Conservation (phyloP, 176 grass and related monocot species). For the Triticum aestivum region DNA sequence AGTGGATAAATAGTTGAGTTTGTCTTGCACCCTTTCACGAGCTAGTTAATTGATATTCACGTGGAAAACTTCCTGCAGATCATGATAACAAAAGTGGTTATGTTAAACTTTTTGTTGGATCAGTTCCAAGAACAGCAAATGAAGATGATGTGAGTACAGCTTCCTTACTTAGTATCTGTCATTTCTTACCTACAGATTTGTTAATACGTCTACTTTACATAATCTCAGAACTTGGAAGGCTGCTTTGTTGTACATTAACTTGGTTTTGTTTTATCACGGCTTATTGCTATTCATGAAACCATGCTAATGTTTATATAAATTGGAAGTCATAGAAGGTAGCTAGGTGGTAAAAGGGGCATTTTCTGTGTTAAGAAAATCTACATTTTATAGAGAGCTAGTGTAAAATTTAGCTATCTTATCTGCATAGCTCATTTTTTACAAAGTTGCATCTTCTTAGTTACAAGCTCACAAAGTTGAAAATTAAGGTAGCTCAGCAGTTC, state of each 20-base stretch:
- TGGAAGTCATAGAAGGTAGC: neutral
- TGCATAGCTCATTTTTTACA: neutral
- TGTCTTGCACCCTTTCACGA: neutral
- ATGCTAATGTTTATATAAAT: neutral
- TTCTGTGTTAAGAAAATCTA: neutral
- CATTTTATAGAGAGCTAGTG: neutral
- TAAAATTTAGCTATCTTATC: neutral
- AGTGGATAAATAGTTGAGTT: neutral
- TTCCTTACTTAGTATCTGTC: neutral
- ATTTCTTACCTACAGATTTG: conserved; percentile 18
- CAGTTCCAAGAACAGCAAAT: conserved; percentile 84
- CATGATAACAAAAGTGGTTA: conserved; percentile 57
- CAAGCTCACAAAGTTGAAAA: neutral
- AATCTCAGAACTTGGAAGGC: neutral
- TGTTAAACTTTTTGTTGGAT: conserved; percentile 97
- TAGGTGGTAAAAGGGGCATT: neutral
- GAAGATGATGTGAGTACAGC: conserved; percentile 82
- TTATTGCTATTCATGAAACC: conserved; percentile 9
- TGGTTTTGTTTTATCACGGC: conserved; percentile 1
- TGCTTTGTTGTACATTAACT: conserved; percentile 1
- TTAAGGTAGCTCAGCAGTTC: neutral
- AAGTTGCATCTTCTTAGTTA: neutral
- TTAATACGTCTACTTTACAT: neutral
- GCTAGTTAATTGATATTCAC: conserved; percentile 17
- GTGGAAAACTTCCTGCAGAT: conserved; percentile 54